Conservation (phyloP, 345 rosid genomes). For the Eucalyptus coolabah region DNA sequence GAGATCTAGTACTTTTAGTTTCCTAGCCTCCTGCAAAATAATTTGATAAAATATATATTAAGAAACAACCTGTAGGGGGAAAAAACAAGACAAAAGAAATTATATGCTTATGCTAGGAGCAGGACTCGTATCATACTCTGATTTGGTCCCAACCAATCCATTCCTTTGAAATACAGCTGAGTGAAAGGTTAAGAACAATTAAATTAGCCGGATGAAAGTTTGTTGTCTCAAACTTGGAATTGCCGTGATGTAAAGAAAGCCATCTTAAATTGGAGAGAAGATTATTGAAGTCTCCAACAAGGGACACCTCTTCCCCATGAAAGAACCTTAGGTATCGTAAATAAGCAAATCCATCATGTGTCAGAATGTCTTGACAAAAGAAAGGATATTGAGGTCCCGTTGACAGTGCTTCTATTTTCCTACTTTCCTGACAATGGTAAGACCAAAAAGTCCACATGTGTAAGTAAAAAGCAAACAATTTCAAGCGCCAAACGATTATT, state of each 20-base stretch:
- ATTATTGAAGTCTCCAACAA: background rate
- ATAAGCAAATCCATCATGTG: too few species aligned
- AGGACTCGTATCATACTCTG: fast-evolving
- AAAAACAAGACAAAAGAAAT: background rate
- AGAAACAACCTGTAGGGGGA: background rate
- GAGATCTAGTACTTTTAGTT: background rate
- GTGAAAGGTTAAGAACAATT: background rate
- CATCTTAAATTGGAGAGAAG: background rate
- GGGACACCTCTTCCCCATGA: fast-evolving
- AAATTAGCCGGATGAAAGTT: background rate
- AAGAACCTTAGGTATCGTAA: background rate
- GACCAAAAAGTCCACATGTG: too few species aligned
- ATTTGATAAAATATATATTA: background rate
- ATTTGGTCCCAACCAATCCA: background rate
- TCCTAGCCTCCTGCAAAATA: background rate
- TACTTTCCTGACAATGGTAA: too few species aligned
- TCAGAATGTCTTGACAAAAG: too few species aligned
- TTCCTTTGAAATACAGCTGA: fast-evolving
- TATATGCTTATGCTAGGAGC: background rate
- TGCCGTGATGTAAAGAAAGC: background rate
- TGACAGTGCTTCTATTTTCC: too few species aligned
- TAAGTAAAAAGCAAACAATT: too few species aligned
- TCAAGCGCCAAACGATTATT: too few species aligned
- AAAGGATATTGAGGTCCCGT: too few species aligned
- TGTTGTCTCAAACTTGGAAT: background rate